Percentiles rank a stretch among this genome's conserved stretches.
Conservation (phyloP, 768 basidiomycete species). For the Fistulinella prunicolor region DNA sequence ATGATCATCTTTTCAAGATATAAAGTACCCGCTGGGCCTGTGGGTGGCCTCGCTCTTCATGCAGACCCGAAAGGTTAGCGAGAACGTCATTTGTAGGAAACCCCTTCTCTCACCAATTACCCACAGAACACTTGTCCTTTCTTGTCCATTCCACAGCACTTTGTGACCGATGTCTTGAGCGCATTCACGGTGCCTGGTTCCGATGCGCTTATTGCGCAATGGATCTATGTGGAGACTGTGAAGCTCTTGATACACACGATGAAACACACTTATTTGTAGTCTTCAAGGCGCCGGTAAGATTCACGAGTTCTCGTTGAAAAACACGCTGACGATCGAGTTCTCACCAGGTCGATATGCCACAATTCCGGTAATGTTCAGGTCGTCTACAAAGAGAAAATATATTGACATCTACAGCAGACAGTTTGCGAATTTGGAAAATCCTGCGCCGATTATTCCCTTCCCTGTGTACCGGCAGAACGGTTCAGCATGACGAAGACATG, state of each 20-base stretch:
- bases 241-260: conserved; percentile 78
- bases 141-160: conserved; percentile 66
- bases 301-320: not conserved
- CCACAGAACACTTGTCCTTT: conserved; percentile 56
- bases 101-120: not conserved
- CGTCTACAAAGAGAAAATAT: not conserved
- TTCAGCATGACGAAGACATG: not conserved
- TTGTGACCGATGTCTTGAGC: conserved; percentile 84
- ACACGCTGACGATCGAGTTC: conserved; percentile 8
- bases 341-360: conserved; percentile 68
- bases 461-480: conserved; percentile 50
- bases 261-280: conserved; percentile 81
- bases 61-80: conserved; percentile 55
- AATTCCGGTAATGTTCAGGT: conserved; percentile 52
- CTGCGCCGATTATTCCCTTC: conserved; percentile 61
- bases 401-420: conserved; percentile 35
- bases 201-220: conserved; percentile 84
- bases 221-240: conserved; percentile 86
- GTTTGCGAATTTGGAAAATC: conserved; percentile 57
- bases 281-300: conserved; percentile 75
- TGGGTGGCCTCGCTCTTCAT: conserved; percentile 35
- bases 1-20: conserved; percentile 48
- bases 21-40: conserved; percentile 56
- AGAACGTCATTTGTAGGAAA: not conserved
- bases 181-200: conserved; percentile 87